Evolutionary conservation across 495 filamentous ascomycete genomes (phyloP), one percentile per base, ranked within the genome.

Genomic region (Daldinia grandis): DNA sequence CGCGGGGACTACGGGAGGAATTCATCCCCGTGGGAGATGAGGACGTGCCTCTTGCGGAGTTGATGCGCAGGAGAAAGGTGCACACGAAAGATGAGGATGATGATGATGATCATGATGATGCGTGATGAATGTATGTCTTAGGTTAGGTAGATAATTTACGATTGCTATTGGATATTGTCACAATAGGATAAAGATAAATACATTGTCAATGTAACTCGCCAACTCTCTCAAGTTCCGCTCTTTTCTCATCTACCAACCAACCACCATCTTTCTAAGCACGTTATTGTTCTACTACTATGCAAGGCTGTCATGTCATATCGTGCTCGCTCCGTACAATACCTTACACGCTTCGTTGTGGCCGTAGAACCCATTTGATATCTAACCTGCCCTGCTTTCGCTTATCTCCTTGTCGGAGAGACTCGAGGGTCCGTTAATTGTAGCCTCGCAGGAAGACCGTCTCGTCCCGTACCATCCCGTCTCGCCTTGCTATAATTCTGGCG

Each of bases 11-110:
- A 27, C 50, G 5, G 55, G 33, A 59, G 24, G 21, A 21, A 10
- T 28, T 58, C 15, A 64, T 55, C 33, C 38, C 49, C 3, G 38
- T 61, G 24, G 65, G 75, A 4, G 84, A 95, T 63, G 93, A 96
- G 61, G 90, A 97, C 74, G 82, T 97, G 6, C 94, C 94, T 0
- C 76, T 98, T 40, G 91, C 83, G 0, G 88, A 92, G 74, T 63
- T 94, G 21, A 78, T 92, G 50, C 73, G 86, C 59, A 73, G 85
- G 66, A 77, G 86, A 55, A 86, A 80, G 71, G 76, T 80, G 3
- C 63, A 61, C 7, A 64, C 68, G 1, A 75, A 66, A 14, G 75
- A 78, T 44, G 78, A 69, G 1, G 69, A 66, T 33, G 74, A 72
- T 76, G 59, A 67, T 59, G 24, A 40, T 27, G 76, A 78, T 42